Evolutionary conservation across 2,329 filamentous ascomycete genomes (phyloP).

Genomic region (Xylariaceae sp.): DNA sequence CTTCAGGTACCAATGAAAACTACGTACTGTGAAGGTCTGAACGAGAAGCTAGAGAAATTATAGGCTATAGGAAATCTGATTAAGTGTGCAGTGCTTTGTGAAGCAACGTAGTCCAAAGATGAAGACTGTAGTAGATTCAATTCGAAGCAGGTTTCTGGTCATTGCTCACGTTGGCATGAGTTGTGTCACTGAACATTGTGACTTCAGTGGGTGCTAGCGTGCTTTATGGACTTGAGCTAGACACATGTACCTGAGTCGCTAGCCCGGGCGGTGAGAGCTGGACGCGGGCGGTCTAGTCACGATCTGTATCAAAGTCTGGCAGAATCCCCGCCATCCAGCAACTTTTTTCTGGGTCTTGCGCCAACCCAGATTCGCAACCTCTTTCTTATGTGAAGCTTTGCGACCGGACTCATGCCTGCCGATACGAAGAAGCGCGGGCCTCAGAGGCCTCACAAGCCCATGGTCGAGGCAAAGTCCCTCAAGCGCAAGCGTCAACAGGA

Average conservation of each 20-base stretch:
- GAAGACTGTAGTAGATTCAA: too few species aligned
- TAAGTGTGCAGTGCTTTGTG: too few species aligned
- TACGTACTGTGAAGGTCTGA: too few species aligned
- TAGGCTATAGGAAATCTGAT: too few species aligned
- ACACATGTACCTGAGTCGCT: not conserved
- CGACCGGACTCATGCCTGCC: conserved; percentile 21
- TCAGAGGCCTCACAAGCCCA: conserved; percentile 26
- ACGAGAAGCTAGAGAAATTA: too few species aligned
- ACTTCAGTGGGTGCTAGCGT: too few species aligned
- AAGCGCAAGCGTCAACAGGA: conserved; percentile 41
- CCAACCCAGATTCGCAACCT: not conserved
- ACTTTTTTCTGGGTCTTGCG: not conserved
- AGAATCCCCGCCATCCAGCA: conserved; percentile 22
- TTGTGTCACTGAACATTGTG: too few species aligned
- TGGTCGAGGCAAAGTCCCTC: conserved; percentile 31
- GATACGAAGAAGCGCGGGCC: conserved; percentile 18
- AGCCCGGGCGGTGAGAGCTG: conserved; percentile 10
- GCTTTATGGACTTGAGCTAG: not conserved
- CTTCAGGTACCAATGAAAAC: too few species aligned
- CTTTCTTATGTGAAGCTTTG: not conserved
- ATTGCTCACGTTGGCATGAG: too few species aligned
- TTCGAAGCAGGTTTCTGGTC: too few species aligned
- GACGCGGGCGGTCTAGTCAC: conserved; percentile 19
- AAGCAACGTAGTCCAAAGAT: too few species aligned
- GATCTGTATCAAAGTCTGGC: conserved; percentile 15